Base-by-base conservation (phyloP, 1,284 basidiomycete species). In the Takashimella koratensis region DNA sequence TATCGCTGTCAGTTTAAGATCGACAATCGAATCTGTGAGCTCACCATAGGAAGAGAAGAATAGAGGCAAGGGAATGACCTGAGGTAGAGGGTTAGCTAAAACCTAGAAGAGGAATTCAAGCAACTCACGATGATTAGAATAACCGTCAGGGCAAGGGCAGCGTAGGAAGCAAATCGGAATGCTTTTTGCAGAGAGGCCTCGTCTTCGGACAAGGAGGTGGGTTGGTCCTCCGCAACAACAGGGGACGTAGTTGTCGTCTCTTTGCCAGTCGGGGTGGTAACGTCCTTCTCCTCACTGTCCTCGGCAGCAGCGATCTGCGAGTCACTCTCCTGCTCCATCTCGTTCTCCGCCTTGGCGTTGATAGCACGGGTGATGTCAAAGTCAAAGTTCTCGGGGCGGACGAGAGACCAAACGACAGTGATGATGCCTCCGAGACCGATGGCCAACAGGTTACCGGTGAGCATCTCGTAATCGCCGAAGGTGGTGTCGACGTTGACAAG, bases 361-460 rank as follows among this genome's bases (percentile, higher is more conserved):
- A 92, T 86, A 0, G 82, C 81, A 11, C 90, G 84, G 0, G 90
- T 93, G 26, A 80, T 75, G 39, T 82, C 83, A 74, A 88, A 95
- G 73, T 90, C 83, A 65, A 86, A 94, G 70, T 88, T 70, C 26
- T 86, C 88, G 0, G 91, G 90, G 79, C 82, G 84, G 44, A 88
- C 74, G 43, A 83, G 71, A 0, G 88, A 88, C 42, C 81, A 78
- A 0, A 76, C 78, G 24, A 85, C 77, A 0, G 88, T 82, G 62
- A 96, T 78, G 54, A 96, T 85, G 1, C 81, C 87, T 5, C 90
- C 88, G 21, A 89, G 80, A 20, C 84, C 85, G 62, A 97, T 89
- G 0, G 90, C 86, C 1, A 88, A 86, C 12, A 95, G 77, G 75
- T 95, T 94, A 4, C 92, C 91, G 0, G 90, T 86, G 16, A 95